Base-by-base conservation (phyloP, 2,329 filamentous ascomycete species). In the Ambrosiella beaveri region DNA sequence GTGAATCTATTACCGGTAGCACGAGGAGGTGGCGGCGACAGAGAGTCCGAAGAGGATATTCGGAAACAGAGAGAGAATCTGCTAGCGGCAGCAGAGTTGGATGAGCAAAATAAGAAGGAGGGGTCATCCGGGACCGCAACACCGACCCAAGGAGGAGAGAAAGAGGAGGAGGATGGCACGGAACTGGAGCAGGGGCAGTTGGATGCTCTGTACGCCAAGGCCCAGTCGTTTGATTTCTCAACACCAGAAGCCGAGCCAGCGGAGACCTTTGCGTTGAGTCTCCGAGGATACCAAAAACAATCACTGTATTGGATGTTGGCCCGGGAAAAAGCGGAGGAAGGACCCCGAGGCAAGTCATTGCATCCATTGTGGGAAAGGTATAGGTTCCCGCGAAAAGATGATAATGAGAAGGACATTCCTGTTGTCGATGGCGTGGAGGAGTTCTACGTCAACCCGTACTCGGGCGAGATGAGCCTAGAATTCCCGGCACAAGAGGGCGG, bases 311-410 rank as follows among this genome's bases (percentile, higher is more conserved):
- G 93, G 93, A 96, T 98, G 89, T 76, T 97, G 62, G 78, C 83
- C 3, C 97, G 97, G 68, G 93, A 98, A 68, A 91, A 82, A 64
- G 82, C 94, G 62, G 78, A 86, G 62, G 83, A 81, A 63, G 77
- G 80, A 9, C 78, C 81, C 41, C 80, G 82, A 57, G 82, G 90
- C 65, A 74, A 75, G 3, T 96, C 89, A 0, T 95, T 98, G 88
- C 90, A 98, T 69, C 93, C 93, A 0, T 70, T 98, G 0, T 98
- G 93, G 93, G 93, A 98, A 70, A 88, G 97, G 67, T 98, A 98
- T 64, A 68, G 73, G 1, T 98, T 90, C 89, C 93, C 93, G 0
- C 73, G 74, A 0, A 89, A 90, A 66, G 93, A 98, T 69, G 83
- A 86, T 41, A 86, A 97, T 63, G 90, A 93, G 63, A 80, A 86